Evolutionary conservation across 148 eudicot species (phyloP), one percentile per base, ranked within the genome.

Genomic region (Polygonum maritimum): DNA sequence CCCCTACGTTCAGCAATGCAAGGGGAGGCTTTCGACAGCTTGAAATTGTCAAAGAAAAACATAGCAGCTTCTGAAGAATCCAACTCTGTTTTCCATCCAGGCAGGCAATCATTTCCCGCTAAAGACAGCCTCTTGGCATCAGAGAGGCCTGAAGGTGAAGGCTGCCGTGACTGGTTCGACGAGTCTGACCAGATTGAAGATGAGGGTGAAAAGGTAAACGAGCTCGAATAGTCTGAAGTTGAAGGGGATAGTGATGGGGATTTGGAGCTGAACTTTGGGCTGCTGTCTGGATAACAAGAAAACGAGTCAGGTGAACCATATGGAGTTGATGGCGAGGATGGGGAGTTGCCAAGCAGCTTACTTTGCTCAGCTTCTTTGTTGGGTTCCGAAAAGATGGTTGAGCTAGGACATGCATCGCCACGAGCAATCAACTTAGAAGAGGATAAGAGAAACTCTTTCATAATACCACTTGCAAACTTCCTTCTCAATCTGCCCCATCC

Each of bases 181-280:
- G 83, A 84, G 81, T 94, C 98, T 33, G 98, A 94, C 92, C 94
- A 89, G 54, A 85, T 88, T 76, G 95, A 94, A 45, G 98, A 89
- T 2, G 97, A 85, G 21, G 98, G 98, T 35, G 98, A 94, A 78
- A 94, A 88, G 76, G 94, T 87, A 71, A 91, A 90, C 15, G 91
- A 88, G 77, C 88, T 82, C 16, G 93, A 86, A 76, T 82, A 78
- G 33, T 85, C 97, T 15, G 97, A 91, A 76, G 90, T 84, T 70
- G 97, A 86, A 71, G 98, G 94, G 55, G 98, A 93, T 44, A 86
- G 78, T 47, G 85, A 85, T 31, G 92, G 93, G 9, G 94, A 91
- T 67, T 84, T 87, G 16, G 83, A 75, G 77, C 77, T 77, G 62
- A 77, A 86, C 63, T 83, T 82, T 11, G 89, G 83, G 75, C 84